These are phyloP conservation scores for Euphorbia pulcherrima DNA, from an alignment of 345 rosid species.

Conservation along the genomic window DNA sequence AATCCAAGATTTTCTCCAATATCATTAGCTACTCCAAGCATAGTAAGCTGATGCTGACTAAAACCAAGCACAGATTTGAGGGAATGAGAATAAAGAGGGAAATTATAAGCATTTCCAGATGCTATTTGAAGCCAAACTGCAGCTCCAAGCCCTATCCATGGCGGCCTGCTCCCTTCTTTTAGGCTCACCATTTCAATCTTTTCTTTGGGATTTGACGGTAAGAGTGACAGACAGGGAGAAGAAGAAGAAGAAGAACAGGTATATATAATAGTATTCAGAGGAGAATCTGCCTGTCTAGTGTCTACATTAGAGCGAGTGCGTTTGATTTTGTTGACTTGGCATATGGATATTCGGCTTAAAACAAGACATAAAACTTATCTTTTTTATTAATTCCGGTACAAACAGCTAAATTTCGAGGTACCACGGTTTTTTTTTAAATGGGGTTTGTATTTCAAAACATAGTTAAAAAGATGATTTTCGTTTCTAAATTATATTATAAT, in stretches of 20 bases:
- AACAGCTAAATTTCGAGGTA: no score
- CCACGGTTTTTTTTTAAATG: no score
- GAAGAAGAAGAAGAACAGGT: background rate
- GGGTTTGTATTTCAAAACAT: no score
- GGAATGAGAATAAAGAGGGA: conserved; percentile 69
- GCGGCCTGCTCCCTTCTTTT: conserved; percentile 64
- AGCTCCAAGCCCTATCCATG: conserved; percentile 69
- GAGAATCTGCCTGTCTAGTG: background rate
- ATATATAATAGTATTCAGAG: background rate
- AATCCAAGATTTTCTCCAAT: conserved; percentile 64
- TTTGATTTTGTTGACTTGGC: conserved; percentile 7
- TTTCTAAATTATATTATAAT: no score
- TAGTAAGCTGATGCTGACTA: conserved; percentile 61
- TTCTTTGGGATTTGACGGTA: background rate
- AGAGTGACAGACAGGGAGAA: no score
- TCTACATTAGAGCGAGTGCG: background rate
- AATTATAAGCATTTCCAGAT: conserved; percentile 57
- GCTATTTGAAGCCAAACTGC: conserved; percentile 69
- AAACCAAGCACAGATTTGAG: conserved; percentile 64
- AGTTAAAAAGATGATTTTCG: no score
- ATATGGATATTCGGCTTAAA: background rate
- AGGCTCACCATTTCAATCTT: conserved; percentile 37
- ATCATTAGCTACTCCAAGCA: conserved; percentile 73
- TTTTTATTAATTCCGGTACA: no score
- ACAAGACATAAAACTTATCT: no score